Evolutionary conservation across 2,329 filamentous ascomycete species (phyloP).

Genomic region (Paecilomyces fulvus): DNA sequence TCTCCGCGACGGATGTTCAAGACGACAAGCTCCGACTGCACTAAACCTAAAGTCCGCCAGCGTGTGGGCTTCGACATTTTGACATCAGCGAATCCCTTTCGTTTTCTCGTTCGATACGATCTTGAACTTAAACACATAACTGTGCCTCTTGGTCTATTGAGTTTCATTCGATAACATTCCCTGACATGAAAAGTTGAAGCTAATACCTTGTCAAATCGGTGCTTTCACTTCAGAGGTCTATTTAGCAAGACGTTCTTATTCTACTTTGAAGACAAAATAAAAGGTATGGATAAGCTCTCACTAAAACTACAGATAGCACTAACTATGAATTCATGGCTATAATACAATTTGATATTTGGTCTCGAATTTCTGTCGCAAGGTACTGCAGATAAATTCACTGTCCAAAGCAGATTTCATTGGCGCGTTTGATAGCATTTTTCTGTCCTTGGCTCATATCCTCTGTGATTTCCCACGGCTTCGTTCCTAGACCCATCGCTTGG

Average conservation of each 20-base stretch:
- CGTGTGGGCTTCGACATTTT: not conserved
- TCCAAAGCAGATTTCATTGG: slow-evolving; percentile 48
- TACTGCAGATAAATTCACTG: not conserved
- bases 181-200: too few species aligned
- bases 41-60: not conserved
- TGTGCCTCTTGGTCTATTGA: too few species aligned
- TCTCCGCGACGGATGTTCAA: not conserved
- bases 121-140: too few species aligned
- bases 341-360: not conserved
- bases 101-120: not conserved
- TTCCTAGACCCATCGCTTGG: slow-evolving; percentile 47
- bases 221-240: too few species aligned
- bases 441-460: slow-evolving; percentile 43
- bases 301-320: not conserved
- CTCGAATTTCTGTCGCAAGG: not conserved
- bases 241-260: too few species aligned
- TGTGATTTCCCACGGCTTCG: slow-evolving; percentile 41
- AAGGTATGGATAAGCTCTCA: not conserved
- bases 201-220: too few species aligned
- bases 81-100: not conserved
- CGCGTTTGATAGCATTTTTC: slow-evolving; percentile 41
- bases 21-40: not conserved
- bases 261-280: not conserved
- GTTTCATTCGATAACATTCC: too few species aligned
- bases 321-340: not conserved